A percentile compares a stretch with the other conserved stretches of the same genome.
Evolutionary conservation across 2,329 filamentous ascomycete genomes (phyloP).

Genomic region (Penicillium sp.): DNA sequence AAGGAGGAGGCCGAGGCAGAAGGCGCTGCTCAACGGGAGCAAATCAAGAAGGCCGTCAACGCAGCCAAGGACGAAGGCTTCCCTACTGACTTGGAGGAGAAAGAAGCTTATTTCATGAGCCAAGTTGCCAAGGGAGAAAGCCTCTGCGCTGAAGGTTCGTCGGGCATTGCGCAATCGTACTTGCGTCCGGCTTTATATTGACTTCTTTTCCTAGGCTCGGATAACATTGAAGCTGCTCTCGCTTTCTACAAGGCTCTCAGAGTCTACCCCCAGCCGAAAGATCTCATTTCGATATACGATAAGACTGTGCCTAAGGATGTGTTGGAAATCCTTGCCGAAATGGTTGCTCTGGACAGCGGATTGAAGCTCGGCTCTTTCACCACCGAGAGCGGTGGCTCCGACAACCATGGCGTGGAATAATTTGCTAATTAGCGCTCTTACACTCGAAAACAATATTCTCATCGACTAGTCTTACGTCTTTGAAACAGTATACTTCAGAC

Average conservation of each 20-base stretch:
- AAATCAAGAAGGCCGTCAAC: conserved; percentile 71
- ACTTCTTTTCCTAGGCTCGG: conserved; percentile 29
- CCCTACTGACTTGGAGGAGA: conserved; percentile 84
- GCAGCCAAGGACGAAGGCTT: conserved; percentile 87
- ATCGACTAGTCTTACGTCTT: neutral
- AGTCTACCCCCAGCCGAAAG: conserved; percentile 90
- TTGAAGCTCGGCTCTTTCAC: conserved; percentile 57
- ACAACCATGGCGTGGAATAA: conserved; percentile 37
- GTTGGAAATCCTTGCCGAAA: conserved; percentile 92
- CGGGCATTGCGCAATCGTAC: conserved; percentile 10
- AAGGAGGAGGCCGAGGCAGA: conserved; percentile 47
- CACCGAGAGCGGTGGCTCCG: conserved; percentile 27
- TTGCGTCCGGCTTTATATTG: neutral
- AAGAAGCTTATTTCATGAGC: conserved; percentile 94
- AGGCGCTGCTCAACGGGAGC: conserved; percentile 51
- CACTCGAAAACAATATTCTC: neutral
- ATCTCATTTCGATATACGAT: conserved; percentile 95
- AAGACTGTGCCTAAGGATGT: conserved; percentile 98
- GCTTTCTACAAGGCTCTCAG: conserved; percentile 98
- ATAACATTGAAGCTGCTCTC: conserved; percentile 73
- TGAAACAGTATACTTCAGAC: neutral
- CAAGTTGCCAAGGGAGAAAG: conserved; percentile 86
- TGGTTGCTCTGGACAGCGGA: conserved; percentile 87
- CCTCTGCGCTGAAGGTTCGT: conserved; percentile 75
- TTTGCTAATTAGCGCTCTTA: neutral